These are phyloP conservation scores for Mycena albidolilacea DNA, from an alignment of 768 basidiomycete species.

Conservation along the genomic window DNA sequence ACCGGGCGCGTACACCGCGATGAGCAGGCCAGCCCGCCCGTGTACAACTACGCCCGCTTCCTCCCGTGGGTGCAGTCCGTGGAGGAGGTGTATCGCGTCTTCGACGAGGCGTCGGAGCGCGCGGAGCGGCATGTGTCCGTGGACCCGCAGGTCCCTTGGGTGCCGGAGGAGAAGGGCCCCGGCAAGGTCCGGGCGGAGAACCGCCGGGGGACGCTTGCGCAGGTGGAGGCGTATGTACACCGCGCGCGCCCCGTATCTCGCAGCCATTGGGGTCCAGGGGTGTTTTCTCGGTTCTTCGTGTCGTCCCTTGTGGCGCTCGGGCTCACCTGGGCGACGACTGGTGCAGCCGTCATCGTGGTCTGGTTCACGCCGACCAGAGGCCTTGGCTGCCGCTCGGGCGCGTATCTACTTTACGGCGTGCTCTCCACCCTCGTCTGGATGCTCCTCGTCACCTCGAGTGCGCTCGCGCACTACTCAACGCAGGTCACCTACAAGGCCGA, in stretches of 20 bases:
- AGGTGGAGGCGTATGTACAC: slow-evolving; percentile 40
- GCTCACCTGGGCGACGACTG: slow-evolving; percentile 50
- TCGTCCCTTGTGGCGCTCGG: slow-evolving; percentile 42
- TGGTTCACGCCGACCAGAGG: slow-evolving; percentile 49
- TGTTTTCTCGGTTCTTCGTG: slow-evolving; percentile 43
- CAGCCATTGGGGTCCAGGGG: slow-evolving; percentile 39
- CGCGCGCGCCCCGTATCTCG: slow-evolving; percentile 9
- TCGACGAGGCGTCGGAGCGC: slow-evolving; percentile 39
- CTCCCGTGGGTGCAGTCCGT: slow-evolving; percentile 29
- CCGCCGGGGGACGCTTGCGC: slow-evolving; percentile 38
- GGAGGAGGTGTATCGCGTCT: slow-evolving; percentile 34
- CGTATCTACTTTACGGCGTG: slow-evolving; percentile 44
- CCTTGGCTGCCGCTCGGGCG: slow-evolving; percentile 43
- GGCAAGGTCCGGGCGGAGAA: slow-evolving; percentile 31
- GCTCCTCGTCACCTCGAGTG: slow-evolving; percentile 44
- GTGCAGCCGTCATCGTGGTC: slow-evolving; percentile 45
- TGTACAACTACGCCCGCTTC: slow-evolving; percentile 39
- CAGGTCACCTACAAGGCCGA: not conserved
- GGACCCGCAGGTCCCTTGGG: slow-evolving; percentile 35
- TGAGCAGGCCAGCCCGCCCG: slow-evolving; percentile 32
- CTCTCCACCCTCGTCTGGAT: slow-evolving; percentile 44
- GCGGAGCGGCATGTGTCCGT: slow-evolving; percentile 41
- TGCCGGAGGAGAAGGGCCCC: slow-evolving; percentile 19
- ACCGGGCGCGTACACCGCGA: slow-evolving; percentile 30
- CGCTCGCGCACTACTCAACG: slow-evolving; percentile 47